Conservation (phyloP, 2,329 filamentous ascomycete genomes). For the Exophiala sp. region DNA sequence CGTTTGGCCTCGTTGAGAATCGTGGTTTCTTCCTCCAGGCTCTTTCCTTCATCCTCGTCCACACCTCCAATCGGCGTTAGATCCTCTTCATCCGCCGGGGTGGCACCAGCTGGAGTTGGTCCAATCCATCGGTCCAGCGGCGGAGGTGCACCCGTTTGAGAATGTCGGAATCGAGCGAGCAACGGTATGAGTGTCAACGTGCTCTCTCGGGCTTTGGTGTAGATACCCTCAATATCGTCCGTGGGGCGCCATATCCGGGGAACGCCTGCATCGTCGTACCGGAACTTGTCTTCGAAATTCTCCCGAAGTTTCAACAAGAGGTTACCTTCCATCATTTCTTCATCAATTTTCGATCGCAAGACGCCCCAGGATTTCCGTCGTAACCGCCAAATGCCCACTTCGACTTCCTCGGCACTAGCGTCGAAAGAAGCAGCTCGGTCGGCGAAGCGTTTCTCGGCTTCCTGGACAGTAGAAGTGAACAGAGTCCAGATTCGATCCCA, state of each 20-base stretch:
- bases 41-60: constrained; percentile 92
- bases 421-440: constrained; percentile 91
- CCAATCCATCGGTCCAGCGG: constrained; percentile 85
- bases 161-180: constrained; percentile 76
- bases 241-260: constrained; percentile 94
- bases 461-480: constrained; percentile 76
- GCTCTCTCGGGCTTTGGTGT: constrained; percentile 86
- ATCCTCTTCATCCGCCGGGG: constrained; percentile 85
- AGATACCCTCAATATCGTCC: constrained; percentile 94
- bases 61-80: constrained; percentile 84
- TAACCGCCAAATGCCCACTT: constrained; percentile 87
- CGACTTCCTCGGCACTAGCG: constrained; percentile 84
- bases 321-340: constrained; percentile 98
- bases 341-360: constrained; percentile 83
- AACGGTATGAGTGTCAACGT: constrained; percentile 88
- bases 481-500: constrained; percentile 95
- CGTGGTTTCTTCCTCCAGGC: constrained; percentile 92
- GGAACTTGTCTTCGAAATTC: constrained; percentile 99
- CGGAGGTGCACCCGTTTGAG: constrained; percentile 66
- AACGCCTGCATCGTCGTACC: constrained; percentile 91
- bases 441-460: constrained; percentile 80
- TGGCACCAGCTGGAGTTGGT: constrained; percentile 67
- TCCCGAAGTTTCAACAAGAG: constrained; percentile 91
- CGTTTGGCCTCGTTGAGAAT: constrained; percentile 86
- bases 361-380: constrained; percentile 93